Conservation (phyloP, 805 yeast species). For the Saccharomycopsis fermentans region DNA sequence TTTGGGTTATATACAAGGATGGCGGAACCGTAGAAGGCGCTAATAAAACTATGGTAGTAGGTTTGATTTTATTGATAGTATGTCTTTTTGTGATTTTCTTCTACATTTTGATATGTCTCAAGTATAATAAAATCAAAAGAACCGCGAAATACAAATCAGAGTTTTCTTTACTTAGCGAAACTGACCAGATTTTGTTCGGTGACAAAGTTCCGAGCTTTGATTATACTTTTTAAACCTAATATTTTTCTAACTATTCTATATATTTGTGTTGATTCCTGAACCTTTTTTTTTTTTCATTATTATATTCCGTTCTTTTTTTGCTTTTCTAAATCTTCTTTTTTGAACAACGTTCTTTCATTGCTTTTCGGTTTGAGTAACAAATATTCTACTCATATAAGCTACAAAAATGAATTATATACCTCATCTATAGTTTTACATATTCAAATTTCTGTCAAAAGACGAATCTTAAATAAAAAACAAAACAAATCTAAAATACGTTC, state of each 20-base stretch:
- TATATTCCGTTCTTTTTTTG: no score
- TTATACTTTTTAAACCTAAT: conserved; percentile 7
- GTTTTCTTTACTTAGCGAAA: conserved; percentile 7
- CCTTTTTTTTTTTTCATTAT: neutral
- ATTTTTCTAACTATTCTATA: no score
- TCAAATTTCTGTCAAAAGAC: no score
- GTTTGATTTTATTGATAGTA: neutral
- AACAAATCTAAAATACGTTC: no score
- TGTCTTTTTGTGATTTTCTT: conserved; percentile 27
- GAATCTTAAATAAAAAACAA: no score
- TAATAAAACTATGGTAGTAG: neutral
- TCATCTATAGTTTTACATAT: no score
- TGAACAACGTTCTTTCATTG: no score
- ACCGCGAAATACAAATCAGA: conserved; percentile 10
- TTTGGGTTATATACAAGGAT: conserved; percentile 25
- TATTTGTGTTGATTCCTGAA: neutral
- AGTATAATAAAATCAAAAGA: conserved; percentile 23
- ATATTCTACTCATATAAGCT: no score
- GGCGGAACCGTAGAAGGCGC: neutral
- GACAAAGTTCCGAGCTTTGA: conserved; percentile 16
- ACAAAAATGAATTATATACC: no score
- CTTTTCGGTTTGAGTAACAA: no score
- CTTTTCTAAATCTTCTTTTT: no score
- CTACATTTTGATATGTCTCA: conserved; percentile 28
- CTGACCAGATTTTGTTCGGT: conserved; percentile 11